phyloP scores from a whole-genome alignment of 2,329 filamentous ascomycete species.

The Lachnellula hyalina region DNA sequence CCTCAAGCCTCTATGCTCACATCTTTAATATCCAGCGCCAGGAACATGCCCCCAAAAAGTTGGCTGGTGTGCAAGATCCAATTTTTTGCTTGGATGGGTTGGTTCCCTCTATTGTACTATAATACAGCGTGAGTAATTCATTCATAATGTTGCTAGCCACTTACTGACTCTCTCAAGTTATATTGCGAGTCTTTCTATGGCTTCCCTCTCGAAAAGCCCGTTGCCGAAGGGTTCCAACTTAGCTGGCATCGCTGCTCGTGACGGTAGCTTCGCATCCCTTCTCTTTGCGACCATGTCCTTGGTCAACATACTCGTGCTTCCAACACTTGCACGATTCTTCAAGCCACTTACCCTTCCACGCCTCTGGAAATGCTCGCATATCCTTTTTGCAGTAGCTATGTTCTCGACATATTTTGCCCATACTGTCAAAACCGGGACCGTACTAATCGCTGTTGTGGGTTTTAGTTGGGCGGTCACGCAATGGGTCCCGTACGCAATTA shows the following conservation, averaged over 20 bases:
- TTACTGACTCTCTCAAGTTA: slow-evolving; percentile 5
- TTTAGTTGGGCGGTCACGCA: slow-evolving; percentile 29
- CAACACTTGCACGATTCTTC: background rate
- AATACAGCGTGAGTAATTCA: slow-evolving; percentile 24
- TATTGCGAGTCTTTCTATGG: slow-evolving; percentile 9
- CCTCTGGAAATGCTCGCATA: slow-evolving; percentile 16
- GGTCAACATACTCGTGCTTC: background rate
- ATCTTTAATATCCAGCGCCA: background rate
- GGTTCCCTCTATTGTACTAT: slow-evolving; percentile 33
- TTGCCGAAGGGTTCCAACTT: background rate
- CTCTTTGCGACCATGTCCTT: background rate
- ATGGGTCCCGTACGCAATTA: slow-evolving; percentile 29
- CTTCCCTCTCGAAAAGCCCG: background rate
- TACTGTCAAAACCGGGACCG: background rate
- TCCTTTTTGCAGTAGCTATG: slow-evolving; percentile 1
- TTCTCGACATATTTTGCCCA: slow-evolving; percentile 2
- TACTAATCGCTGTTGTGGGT: slow-evolving; percentile 10
- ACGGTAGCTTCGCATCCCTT: background rate
- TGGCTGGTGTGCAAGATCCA: slow-evolving; percentile 21
- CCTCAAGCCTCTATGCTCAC: background rate
- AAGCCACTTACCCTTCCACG: slow-evolving; percentile 10
- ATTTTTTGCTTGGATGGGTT: slow-evolving; percentile 28
- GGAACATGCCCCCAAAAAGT: slow-evolving; percentile 13
- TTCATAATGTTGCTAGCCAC: background rate
- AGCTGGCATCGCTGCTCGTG: background rate